These are phyloP conservation scores for Parastagonospora nodorum DNA, from an alignment of 2,329 filamentous ascomycete genomes.

Conservation along the genomic window DNA sequence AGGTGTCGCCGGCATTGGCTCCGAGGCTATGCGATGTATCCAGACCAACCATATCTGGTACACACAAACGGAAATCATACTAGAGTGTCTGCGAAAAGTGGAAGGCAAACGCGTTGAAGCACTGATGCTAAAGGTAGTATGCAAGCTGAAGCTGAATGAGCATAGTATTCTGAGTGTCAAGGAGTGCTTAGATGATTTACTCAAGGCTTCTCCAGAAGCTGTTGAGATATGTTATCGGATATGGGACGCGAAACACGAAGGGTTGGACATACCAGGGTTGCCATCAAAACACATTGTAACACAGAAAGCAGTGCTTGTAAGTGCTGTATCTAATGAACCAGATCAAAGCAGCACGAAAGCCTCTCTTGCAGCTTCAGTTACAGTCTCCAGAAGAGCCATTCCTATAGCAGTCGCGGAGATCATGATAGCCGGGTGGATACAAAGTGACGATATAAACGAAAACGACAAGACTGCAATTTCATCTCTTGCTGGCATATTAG, in stretches of 20 bases:
- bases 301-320: background rate
- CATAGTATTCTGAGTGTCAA: constrained; percentile 19
- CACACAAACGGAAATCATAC: constrained; percentile 13
- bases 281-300: background rate
- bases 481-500: constrained; percentile 24
- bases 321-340: background rate
- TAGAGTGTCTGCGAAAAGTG: constrained; percentile 16
- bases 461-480: constrained; percentile 20
- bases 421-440: constrained; percentile 31
- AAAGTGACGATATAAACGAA: constrained; percentile 14
- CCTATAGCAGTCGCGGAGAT: constrained; percentile 28
- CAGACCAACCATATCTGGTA: constrained; percentile 14
- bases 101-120: constrained; percentile 16
- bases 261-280: constrained; percentile 18
- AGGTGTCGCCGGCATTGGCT: constrained; percentile 3
- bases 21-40: constrained; percentile 18
- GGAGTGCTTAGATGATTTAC: constrained; percentile 16
- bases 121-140: constrained; percentile 26
- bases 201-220: constrained; percentile 14
- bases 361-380: background rate
- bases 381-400: constrained; percentile 3
- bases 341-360: background rate
- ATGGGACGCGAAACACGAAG: constrained; percentile 23
- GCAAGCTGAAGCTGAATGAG: constrained; percentile 8
- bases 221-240: constrained; percentile 27